These are phyloP conservation scores for Apiospora phragmitis DNA, from an alignment of 2,329 filamentous ascomycete species.

Conservation along the genomic window DNA sequence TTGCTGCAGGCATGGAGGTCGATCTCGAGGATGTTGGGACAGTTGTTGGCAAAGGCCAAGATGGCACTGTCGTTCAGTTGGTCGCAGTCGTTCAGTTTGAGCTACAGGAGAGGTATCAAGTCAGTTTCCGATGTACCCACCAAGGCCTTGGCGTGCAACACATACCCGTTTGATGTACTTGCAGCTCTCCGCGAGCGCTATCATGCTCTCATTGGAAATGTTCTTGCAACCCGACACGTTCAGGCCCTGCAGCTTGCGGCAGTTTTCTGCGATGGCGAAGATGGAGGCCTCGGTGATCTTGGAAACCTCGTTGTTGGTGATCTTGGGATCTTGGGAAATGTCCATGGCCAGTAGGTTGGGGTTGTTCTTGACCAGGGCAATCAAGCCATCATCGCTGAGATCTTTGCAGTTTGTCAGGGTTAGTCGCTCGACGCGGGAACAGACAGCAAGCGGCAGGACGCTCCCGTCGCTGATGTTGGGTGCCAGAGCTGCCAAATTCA, in stretches of 20 bases:
- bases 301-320: conserved; percentile 78
- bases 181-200: conserved; percentile 78
- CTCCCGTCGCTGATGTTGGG: conserved; percentile 84
- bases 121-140: background rate
- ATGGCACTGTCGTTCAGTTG: conserved; percentile 83
- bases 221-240: conserved; percentile 87
- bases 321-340: conserved; percentile 75
- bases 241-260: conserved; percentile 81
- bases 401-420: conserved; percentile 88
- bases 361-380: conserved; percentile 77
- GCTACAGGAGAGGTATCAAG: conserved; percentile 43
- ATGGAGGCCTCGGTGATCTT: conserved; percentile 81
- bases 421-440: conserved; percentile 88
- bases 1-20: conserved; percentile 84
- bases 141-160: conserved; percentile 16
- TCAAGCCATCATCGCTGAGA: conserved; percentile 81
- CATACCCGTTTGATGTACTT: conserved; percentile 82
- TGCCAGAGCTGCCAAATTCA: conserved; percentile 83
- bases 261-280: conserved; percentile 75
- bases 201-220: conserved; percentile 84
- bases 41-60: conserved; percentile 82
- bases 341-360: conserved; percentile 83
- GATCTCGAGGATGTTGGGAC: conserved; percentile 92
- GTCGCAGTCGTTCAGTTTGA: conserved; percentile 93
- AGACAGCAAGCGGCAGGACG: conserved; percentile 75